Conservation (phyloP, 148 eudicot genomes). For the Beta vulgaris region DNA sequence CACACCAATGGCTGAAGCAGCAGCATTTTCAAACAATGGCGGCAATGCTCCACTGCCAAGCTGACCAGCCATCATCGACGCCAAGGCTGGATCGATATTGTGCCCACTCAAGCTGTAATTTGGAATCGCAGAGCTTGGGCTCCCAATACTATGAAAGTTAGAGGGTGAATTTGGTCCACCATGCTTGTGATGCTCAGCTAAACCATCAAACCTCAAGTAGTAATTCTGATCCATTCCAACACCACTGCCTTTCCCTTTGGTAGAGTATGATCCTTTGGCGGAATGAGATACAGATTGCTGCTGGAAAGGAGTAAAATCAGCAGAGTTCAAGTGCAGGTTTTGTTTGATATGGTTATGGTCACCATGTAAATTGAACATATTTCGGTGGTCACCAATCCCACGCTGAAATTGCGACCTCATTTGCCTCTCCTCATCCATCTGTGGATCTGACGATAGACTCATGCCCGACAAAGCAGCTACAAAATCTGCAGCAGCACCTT, state of each 20-base stretch:
- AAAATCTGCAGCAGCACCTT: slow-evolving; percentile 39
- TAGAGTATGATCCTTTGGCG: slow-evolving; percentile 45
- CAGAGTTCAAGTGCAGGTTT: slow-evolving; percentile 27
- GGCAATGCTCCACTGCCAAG: slow-evolving; percentile 51
- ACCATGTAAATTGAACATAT: slow-evolving; percentile 37
- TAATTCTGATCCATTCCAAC: slow-evolving; percentile 37
- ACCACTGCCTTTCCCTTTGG: slow-evolving; percentile 34
- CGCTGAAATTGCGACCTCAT: slow-evolving; percentile 39
- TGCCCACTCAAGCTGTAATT: slow-evolving; percentile 57
- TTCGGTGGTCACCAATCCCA: slow-evolving; percentile 39
- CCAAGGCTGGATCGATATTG: slow-evolving; percentile 57
- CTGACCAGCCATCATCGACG: slow-evolving; percentile 60
- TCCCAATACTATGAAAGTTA: slow-evolving; percentile 54
- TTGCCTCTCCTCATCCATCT: slow-evolving; percentile 46
- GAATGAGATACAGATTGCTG: slow-evolving; percentile 41
- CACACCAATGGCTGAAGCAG: slow-evolving; percentile 54
- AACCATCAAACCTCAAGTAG: slow-evolving; percentile 45
- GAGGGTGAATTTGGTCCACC: slow-evolving; percentile 55
- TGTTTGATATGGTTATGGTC: slow-evolving; percentile 39
- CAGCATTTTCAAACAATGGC: slow-evolving; percentile 56
- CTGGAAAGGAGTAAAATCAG: slow-evolving; percentile 32
- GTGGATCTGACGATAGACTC: slow-evolving; percentile 46
- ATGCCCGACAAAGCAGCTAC: slow-evolving; percentile 64
- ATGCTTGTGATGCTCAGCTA: slow-evolving; percentile 43
- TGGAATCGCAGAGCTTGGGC: slow-evolving; percentile 72